phyloP scores from a whole-genome alignment of 441 rosid species.

The Breynia disticha region DNA sequence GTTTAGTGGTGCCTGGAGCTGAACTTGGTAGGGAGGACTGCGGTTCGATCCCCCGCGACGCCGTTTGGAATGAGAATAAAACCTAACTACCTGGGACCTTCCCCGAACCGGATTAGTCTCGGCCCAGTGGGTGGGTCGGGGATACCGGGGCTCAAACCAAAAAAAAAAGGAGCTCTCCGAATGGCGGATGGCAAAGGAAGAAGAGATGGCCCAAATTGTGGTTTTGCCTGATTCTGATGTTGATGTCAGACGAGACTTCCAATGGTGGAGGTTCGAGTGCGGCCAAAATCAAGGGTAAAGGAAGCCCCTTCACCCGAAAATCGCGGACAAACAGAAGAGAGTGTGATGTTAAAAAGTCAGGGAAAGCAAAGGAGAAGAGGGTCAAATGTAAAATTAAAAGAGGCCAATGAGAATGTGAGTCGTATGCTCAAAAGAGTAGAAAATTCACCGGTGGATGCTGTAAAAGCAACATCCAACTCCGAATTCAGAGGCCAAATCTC shows the following conservation, averaged over 20 bases:
- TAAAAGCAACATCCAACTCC: conserved; percentile 19
- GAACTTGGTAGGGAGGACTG: too few species aligned
- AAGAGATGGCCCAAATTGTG: conserved; percentile 90
- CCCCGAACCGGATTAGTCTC: too few species aligned
- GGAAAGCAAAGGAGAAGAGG: too few species aligned
- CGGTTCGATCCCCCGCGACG: too few species aligned
- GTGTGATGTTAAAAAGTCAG: conserved; percentile 20
- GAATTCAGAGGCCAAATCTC: conserved; percentile 27
- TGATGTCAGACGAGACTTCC: conserved; percentile 72
- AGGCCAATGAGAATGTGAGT: conserved; percentile 25
- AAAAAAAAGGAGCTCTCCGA: conserved; percentile 81
- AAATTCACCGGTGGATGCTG: conserved; percentile 41
- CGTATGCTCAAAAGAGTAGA: conserved; percentile 27
- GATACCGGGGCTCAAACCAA: too few species aligned
- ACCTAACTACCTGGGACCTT: too few species aligned
- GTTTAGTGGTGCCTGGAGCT: too few species aligned
- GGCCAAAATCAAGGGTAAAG: conserved; percentile 24
- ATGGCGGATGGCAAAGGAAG: conserved; percentile 94
- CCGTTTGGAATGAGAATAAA: too few species aligned
- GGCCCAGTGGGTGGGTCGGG: too few species aligned
- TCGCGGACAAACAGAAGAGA: conserved; percentile 25
- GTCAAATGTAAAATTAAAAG: neutral
- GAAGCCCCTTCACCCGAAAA: conserved; percentile 14
- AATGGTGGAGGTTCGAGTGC: conserved; percentile 48
- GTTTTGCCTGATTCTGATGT: conserved; percentile 68